Percentiles rank a stretch among this genome's conserved stretches.
Conservation (phyloP, 495 filamentous ascomycete species). For the Penicillium maclennaniae region DNA sequence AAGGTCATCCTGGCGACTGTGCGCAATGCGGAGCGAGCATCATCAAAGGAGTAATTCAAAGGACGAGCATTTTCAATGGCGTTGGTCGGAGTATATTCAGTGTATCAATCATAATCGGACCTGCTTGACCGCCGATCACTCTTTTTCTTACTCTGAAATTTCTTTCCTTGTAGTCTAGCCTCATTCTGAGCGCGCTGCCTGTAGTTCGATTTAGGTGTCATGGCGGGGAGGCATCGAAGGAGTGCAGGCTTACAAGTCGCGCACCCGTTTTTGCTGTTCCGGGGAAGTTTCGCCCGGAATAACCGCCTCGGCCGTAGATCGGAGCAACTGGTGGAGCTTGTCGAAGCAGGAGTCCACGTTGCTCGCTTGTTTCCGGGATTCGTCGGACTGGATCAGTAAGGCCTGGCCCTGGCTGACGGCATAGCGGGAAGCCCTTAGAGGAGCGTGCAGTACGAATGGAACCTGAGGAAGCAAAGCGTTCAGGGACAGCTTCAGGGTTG, state of each 20-base stretch:
- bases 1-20: slow-evolving; percentile 61
- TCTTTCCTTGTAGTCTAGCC: slow-evolving; percentile 68
- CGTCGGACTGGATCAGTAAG: slow-evolving; percentile 66
- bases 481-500: slow-evolving; percentile 65
- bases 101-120: slow-evolving; percentile 35
- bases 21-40: slow-evolving; percentile 34
- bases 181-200: slow-evolving; percentile 74
- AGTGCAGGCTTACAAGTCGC: slow-evolving; percentile 55
- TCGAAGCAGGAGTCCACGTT: slow-evolving; percentile 64
- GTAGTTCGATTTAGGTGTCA: not conserved
- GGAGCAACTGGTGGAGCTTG: slow-evolving; percentile 57
- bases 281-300: slow-evolving; percentile 65
- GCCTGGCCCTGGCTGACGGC: slow-evolving; percentile 59
- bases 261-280: slow-evolving; percentile 55
- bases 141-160: slow-evolving; percentile 78
- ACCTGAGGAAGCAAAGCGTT: slow-evolving; percentile 55
- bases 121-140: slow-evolving; percentile 54
- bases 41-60: slow-evolving; percentile 19
- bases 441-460: slow-evolving; percentile 62
- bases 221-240: not conserved
- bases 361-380: slow-evolving; percentile 58
- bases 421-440: slow-evolving; percentile 65
- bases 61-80: slow-evolving; percentile 7
- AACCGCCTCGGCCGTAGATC: slow-evolving; percentile 45
- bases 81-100: slow-evolving; percentile 18